Evolutionary conservation across 1,284 basidiomycete genomes (phyloP).

Genomic region (Inonotus hispidus): DNA sequence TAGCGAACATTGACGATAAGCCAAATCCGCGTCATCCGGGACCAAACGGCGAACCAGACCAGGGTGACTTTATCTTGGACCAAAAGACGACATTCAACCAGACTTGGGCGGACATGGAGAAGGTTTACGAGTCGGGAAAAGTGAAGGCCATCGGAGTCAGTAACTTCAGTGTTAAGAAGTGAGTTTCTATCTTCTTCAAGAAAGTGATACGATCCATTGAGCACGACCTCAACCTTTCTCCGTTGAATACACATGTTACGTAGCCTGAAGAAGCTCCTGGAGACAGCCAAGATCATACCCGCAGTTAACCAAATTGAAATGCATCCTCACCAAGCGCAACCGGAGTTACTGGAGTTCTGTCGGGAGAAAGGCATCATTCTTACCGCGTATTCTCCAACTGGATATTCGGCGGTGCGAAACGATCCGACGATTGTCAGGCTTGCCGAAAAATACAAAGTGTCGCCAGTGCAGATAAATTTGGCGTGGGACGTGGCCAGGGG

Average conservation of each 20-base stretch:
- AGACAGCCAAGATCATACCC: constrained; percentile 34
- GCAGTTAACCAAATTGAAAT: constrained; percentile 43
- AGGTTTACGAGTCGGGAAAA: constrained; percentile 34
- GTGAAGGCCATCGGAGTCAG: constrained; percentile 41
- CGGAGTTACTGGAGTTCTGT: constrained; percentile 34
- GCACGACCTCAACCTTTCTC: neutral
- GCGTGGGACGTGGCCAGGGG: constrained; percentile 25
- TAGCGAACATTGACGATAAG: constrained; percentile 18
- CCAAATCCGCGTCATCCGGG: constrained; percentile 12
- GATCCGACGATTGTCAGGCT: constrained; percentile 21
- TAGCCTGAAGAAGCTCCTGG: constrained; percentile 26
- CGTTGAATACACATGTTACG: neutral
- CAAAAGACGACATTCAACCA: constrained; percentile 38
- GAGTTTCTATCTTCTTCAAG: neutral
- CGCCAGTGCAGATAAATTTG: constrained; percentile 21
- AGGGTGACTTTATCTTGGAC: constrained; percentile 30
- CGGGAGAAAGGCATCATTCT: constrained; percentile 35
- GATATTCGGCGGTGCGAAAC: constrained; percentile 17
- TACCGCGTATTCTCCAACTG: constrained; percentile 39
- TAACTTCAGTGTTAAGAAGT: constrained; percentile 18
- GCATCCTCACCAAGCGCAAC: constrained; percentile 34
- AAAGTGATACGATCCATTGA: too few species aligned
- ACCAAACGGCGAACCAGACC: constrained; percentile 21
- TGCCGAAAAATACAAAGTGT: constrained; percentile 21
- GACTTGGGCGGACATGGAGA: constrained; percentile 51